phyloP scores from a whole-genome alignment of 106 monocot genomes.

The Platanthera guangdongensis region DNA sequence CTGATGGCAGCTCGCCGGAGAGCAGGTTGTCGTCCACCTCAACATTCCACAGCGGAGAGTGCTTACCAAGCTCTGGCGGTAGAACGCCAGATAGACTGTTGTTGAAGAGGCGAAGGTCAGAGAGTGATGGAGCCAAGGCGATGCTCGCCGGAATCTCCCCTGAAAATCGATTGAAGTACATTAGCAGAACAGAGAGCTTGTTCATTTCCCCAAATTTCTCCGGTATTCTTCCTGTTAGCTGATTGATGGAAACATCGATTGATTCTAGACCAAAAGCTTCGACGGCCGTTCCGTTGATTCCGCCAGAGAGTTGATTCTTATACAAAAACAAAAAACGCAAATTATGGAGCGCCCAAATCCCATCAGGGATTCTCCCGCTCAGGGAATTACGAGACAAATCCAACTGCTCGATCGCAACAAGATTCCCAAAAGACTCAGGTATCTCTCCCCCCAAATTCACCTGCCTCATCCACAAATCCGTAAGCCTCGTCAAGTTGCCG shows the following conservation, averaged over 20 bases:
- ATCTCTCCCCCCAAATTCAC: conserved; percentile 36
- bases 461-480: conserved; percentile 18
- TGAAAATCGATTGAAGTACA: conserved; percentile 34
- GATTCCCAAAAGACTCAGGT: conserved; percentile 15
- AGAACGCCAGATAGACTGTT: conserved; percentile 35
- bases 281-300: conserved; percentile 18
- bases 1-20: conserved; percentile 24
- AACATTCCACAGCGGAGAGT: conserved; percentile 31
- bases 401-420: conserved; percentile 14
- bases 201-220: conserved; percentile 24
- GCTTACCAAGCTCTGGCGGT: conserved; percentile 40
- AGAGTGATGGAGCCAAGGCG: conserved; percentile 29
- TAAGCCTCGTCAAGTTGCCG: conserved; percentile 36
- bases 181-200: conserved; percentile 19
- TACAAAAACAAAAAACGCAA: conserved; percentile 20
- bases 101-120: conserved; percentile 21
- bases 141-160: conserved; percentile 40
- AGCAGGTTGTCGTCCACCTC: conserved; percentile 45
- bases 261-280: conserved; percentile 12
- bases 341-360: conserved; percentile 31
- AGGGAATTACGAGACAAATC: conserved; percentile 31
- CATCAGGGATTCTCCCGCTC: conserved; percentile 29
- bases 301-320: conserved; percentile 24
- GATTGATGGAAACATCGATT: conserved; percentile 46
- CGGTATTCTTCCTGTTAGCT: conserved; percentile 41